A percentile compares a stretch with the other conserved stretches of the same genome.
These are phyloP conservation scores for Lentinula guzmanii DNA, from an alignment of 768 basidiomycete species.

Conservation along the genomic window DNA sequence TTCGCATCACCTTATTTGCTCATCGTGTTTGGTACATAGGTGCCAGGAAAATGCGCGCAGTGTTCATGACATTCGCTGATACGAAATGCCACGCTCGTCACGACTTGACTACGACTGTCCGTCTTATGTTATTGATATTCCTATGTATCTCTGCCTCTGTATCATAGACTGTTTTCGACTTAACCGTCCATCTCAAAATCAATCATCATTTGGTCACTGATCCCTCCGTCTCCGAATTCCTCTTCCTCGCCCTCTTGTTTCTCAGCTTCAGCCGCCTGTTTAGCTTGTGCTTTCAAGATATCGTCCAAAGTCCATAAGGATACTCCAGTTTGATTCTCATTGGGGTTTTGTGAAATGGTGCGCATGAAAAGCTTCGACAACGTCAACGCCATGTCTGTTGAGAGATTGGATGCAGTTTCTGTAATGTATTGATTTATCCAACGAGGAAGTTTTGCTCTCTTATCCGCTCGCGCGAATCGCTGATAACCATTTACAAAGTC, in stretches of 20 bases:
- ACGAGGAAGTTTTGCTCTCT: constrained; percentile 90
- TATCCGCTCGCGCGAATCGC: constrained; percentile 91
- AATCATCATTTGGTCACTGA: constrained; percentile 56
- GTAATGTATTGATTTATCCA: constrained; percentile 99
- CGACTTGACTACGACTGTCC: constrained; percentile 7
- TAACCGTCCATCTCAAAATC: constrained; percentile 37
- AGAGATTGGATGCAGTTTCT: constrained; percentile 95
- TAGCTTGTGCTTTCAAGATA: constrained; percentile 78
- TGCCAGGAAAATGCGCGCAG: constrained; percentile 29
- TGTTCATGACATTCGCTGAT: constrained; percentile 18
- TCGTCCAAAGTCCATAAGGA: constrained; percentile 95
- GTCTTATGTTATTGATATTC: constrained; percentile 2
- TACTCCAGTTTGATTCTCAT: constrained; percentile 91
- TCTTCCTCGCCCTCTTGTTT: constrained; percentile 44
- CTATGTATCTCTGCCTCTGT: constrained; percentile 6
- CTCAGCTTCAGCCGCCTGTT: constrained; percentile 58
- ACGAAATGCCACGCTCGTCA: background rate
- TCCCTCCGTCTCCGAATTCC: constrained; percentile 63
- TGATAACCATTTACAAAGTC: constrained; percentile 19
- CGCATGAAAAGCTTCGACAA: constrained; percentile 96
- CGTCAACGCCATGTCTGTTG: constrained; percentile 95
- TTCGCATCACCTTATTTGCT: constrained; percentile 8
- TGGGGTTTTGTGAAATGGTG: constrained; percentile 96
- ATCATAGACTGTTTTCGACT: background rate
- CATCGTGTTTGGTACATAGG: constrained; percentile 21